Evolutionary conservation across 371 early-diverging fungal genomes (phyloP), one percentile per base, ranked within the genome.

Genomic region (Mortierella sp.): DNA sequence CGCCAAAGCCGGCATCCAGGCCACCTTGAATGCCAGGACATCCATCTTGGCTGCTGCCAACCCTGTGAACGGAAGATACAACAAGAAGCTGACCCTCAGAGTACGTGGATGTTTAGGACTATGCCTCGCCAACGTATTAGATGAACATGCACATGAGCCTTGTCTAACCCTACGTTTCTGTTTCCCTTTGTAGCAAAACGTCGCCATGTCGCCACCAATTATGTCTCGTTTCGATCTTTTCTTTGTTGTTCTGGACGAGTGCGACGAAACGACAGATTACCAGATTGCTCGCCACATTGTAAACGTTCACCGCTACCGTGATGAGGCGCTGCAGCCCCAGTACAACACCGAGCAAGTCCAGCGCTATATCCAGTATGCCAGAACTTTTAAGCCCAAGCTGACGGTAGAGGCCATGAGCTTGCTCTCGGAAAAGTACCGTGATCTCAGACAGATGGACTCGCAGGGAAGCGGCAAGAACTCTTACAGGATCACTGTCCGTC

Each of bases 191-290:
- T 85, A 95, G 90, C 99, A 99, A 95, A 99, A 99, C 88, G 96
- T 99, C 72, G 94, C 95, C 76, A 96, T 99, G 96, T 96, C 97
- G 5, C 96, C 98, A 16, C 98, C 99, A 43, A 98, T 99, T 89
- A 99, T 99, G 99, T 99, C 99, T 40, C 96, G 99, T 88, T 99
- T 99, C 89, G 99, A 99, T 92, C 85, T 99, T 82, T 99, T 99
- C 91, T 99, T 99, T 90, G 98, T 99, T 26, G 95, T 99, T 44
- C 90, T 99, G 80, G 99, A 99, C 90, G 98, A 98, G 48, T 95
- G 97, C 82, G 96, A 98, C 88, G 94, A 95, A 70, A 91, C 93
- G 5, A 94, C 96, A n/a, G 99, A 99, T 88, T 93, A 91, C 83
- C 94, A 96, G 80, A 96, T 99, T 74, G 98, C 99, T 34, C 93